These are phyloP conservation scores for Hymenoscyphus linearis DNA, from an alignment of 2,329 filamentous ascomycete genomes.

Conservation along the genomic window DNA sequence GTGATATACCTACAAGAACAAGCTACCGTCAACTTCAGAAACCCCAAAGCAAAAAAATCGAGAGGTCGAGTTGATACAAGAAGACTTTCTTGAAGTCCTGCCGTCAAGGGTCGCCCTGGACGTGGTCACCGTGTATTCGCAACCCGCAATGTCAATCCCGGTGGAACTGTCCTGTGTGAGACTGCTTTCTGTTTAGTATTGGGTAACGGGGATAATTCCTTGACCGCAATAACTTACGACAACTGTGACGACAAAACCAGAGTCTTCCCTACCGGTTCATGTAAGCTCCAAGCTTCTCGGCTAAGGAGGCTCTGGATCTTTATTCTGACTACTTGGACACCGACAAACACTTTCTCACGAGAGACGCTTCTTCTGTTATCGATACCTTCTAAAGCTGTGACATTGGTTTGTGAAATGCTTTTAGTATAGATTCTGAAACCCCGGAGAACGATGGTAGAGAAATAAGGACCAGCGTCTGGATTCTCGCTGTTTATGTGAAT, in stretches of 20 bases:
- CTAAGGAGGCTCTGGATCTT: not conserved
- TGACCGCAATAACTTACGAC: slow-evolving; percentile 32
- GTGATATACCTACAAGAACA: slow-evolving; percentile 27
- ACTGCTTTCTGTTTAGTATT: slow-evolving; percentile 42
- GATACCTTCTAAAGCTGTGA: slow-evolving; percentile 45
- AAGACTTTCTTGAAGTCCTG: not conserved
- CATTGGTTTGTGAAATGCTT: slow-evolving; percentile 40
- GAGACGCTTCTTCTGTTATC: slow-evolving; percentile 38
- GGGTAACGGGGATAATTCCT: slow-evolving; percentile 29
- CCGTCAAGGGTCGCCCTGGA: not conserved
- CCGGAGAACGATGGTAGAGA: slow-evolving; percentile 33
- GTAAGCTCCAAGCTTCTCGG: slow-evolving; percentile 16
- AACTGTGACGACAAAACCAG: slow-evolving; percentile 14
- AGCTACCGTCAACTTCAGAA: not conserved
- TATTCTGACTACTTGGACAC: not conserved
- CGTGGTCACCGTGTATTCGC: slow-evolving; percentile 43
- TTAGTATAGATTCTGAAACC: slow-evolving; percentile 31
- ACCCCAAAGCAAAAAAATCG: not conserved
- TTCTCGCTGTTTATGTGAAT: not conserved
- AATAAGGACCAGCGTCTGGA: not conserved
- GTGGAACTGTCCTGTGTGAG: slow-evolving; percentile 49
- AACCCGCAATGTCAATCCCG: slow-evolving; percentile 40
- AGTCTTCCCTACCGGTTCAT: slow-evolving; percentile 24
- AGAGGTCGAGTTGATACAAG: not conserved
- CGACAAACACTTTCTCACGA: slow-evolving; percentile 18